Evolutionary conservation across 306 rosid genomes (phyloP), one percentile per base, ranked within the genome.

Genomic region (Gastrolobium villosum): DNA sequence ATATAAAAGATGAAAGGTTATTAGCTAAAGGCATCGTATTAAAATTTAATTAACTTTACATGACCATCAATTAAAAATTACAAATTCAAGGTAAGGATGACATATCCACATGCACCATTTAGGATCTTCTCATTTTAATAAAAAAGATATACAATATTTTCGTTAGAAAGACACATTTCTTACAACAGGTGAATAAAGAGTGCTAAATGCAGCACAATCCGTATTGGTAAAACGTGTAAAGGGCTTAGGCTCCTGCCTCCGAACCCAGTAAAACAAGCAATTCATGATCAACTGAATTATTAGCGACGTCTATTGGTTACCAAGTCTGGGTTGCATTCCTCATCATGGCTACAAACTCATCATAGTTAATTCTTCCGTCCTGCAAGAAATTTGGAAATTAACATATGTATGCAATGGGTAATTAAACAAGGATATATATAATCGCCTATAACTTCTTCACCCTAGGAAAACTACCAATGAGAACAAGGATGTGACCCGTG

Each of bases 321-420:
- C 64, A 20, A 20, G 26, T 92, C 98, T 5, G 94, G 97, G 77
- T 84, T 84, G 74, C 98, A 97, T 82, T 90, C 87, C 92, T 94
- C 97, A 94, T 94, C 98, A 94, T 94, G 32, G 96, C 94, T 40
- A 76, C 98, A 72, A 94, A 92, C 79, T 92, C 98, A 3, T 94
- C 96, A 44, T 94, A 92, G 87, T 94, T 92, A 40, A 94, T 92
- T 76, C 92, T 91, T 65, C 94, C 97, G 71, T 94, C 97, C 98
- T 92, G 96, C 75, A 75, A 76, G 5, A 82, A 49, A 37, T 59
- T 40, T 79, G 34, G 6, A 57, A 79, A 70, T 55, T 37, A 78
- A 75, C 2, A 48, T 65, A 20, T 20, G 64, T 69, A 41, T 15
- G 15, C 37, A 61, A 20, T 30, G 30, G 15, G 72, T 39, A 31